These are phyloP conservation scores for Cnidoscolus chayamansa DNA, from an alignment of 441 rosid species.

Conservation along the genomic window DNA sequence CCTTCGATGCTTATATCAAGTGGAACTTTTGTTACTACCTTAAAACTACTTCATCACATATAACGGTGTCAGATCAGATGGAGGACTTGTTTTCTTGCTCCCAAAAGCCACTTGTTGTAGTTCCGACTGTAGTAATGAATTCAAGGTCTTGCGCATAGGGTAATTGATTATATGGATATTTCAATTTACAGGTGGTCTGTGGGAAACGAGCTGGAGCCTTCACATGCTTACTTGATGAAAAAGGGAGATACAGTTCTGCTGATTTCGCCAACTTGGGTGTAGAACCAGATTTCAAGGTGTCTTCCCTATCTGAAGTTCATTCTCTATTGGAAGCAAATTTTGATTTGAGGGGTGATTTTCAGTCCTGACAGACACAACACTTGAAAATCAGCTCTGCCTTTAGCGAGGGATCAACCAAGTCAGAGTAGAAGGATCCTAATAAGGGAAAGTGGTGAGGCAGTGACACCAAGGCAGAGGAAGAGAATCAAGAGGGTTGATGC, in stretches of 20 bases:
- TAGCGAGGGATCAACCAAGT: not conserved
- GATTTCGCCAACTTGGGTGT: conserved; percentile 46
- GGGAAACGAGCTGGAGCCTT: conserved; percentile 83
- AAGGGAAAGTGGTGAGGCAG: no score
- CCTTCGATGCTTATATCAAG: not conserved
- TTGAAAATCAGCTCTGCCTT: not conserved
- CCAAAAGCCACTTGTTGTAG: not conserved
- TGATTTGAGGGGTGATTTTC: conserved; percentile 48
- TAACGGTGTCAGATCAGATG: not conserved
- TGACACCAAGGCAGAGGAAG: not conserved
- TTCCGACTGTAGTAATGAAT: not conserved
- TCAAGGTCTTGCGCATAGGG: not conserved
- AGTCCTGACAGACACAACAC: not conserved
- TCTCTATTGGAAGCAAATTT: conserved; percentile 60
- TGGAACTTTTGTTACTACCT: not conserved
- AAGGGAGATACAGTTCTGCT: conserved; percentile 50
- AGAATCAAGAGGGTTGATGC: not conserved
- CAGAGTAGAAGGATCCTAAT: not conserved
- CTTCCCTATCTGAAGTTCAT: conserved; percentile 58
- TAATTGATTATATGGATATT: conserved; percentile 23
- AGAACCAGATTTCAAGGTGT: conserved; percentile 68
- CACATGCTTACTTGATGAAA: conserved; percentile 86
- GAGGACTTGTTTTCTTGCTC: not conserved
- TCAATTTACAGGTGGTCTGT: conserved; percentile 56
- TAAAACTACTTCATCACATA: not conserved